Evolutionary conservation across 768 basidiomycete genomes (phyloP), one percentile per base, ranked within the genome.

Genomic region (Suillus subluteus): DNA sequence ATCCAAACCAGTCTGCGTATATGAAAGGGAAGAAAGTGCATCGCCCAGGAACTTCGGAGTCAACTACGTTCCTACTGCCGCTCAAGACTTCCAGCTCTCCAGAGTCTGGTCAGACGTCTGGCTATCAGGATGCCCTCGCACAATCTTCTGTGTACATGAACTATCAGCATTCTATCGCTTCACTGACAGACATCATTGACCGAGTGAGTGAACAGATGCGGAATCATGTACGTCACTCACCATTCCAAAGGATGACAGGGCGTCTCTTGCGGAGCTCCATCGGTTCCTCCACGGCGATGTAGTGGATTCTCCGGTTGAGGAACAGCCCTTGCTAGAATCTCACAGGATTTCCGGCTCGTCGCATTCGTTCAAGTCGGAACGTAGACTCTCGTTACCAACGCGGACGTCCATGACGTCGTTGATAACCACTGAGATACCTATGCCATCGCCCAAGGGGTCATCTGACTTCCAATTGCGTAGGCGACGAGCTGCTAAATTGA

Each of bases 151-250:
- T 90, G 58, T 95, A 94, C 76, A 80, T 85, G 69, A 91, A 94
- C 68, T 94, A 92, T 72, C 88, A 92, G 65, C 87, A 91, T 68
- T 95, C 93, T 35, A 78, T 95, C 69, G 89, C 90, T 68, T 94
- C 93, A n/a, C 79, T 95, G 65, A 81, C 85, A 65, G 91, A 92
- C 72, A 93, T 95, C 67, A 81, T 95, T 43, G 91, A 94, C 73
- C 81, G 90, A 71, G 92, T 94, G 75, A 64, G 89, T 82, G 32
- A 62, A 40, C 63, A n/a, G 18, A 38, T 11, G 58, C 52, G 52
- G 58, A n/a, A 54, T 58, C 44, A 18, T 65, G 30, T 62, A 55
- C 32, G 35, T 38, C 68, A 65, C 55, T 68, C 23, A 26, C 37
- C 37, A 62, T 37, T 61, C 65, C 56, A 50, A 73, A 94, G 92